Conservation (phyloP, 78 protist genomes). For the Dictyostelium citrinum region DNA sequence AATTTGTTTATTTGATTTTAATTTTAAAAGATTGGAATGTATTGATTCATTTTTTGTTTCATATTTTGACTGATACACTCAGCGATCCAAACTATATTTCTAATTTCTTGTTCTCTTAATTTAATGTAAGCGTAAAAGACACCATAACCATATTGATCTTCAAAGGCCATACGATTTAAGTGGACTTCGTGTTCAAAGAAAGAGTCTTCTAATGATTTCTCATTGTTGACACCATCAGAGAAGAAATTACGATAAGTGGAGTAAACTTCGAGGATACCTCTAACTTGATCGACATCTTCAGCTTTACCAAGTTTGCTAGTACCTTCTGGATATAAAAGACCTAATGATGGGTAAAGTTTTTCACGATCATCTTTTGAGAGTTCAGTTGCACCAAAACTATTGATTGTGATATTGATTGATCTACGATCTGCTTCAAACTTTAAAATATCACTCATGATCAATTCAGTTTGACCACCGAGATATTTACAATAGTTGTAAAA, state of each 20-base stretch:
- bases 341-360: conserved; percentile 90
- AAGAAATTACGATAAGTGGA: conserved; percentile 88
- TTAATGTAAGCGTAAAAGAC: conserved; percentile 91
- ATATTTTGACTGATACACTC: conserved; percentile 98
- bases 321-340: conserved; percentile 93
- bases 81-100: conserved; percentile 98
- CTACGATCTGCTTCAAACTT: conserved; percentile 98
- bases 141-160: conserved; percentile 94
- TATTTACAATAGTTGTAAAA: conserved; percentile 90
- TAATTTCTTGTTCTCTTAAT: conserved; percentile 97
- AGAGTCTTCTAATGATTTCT: conserved; percentile 91
- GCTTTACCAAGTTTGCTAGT: conserved; percentile 81
- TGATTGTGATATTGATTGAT: conserved; percentile 95
- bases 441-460: conserved; percentile 89
- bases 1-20: background rate
- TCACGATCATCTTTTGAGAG: conserved; percentile 89
- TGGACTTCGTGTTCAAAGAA: conserved; percentile 92
- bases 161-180: conserved; percentile 88
- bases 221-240: conserved; percentile 57
- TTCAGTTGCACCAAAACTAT: conserved; percentile 92
- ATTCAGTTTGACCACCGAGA: conserved; percentile 92
- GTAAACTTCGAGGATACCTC: conserved; percentile 78
- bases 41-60: conserved; percentile 85
- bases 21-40: conserved; percentile 87
- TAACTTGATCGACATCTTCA: conserved; percentile 90